These are phyloP conservation scores for Aegilops longissima DNA, from an alignment of 176 grass and related monocot species.

Conservation along the genomic window DNA sequence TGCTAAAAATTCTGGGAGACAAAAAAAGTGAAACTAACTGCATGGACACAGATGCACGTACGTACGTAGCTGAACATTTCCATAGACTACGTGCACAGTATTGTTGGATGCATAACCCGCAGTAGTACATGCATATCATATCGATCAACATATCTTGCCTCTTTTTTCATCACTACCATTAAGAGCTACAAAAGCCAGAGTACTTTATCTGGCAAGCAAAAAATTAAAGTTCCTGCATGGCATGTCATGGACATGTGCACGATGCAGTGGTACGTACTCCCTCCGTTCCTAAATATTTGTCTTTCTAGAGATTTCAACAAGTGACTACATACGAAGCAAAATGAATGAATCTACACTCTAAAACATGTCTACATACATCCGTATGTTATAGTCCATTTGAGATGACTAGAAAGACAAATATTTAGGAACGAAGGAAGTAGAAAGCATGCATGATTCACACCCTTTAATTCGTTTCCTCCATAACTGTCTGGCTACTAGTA, in stretches of 20 bases:
- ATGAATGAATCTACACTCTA: too few species aligned
- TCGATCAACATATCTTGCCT: neutral
- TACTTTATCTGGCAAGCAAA: neutral
- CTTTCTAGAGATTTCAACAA: too few species aligned
- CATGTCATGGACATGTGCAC: neutral
- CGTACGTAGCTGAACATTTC: neutral
- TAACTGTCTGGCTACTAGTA: neutral
- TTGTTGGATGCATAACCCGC: too few species aligned
- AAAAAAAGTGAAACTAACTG: neutral
- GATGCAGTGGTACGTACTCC: conserved; percentile 2
- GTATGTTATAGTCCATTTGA: too few species aligned
- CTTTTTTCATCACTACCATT: neutral
- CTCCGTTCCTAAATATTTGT: too few species aligned
- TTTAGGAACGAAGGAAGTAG: too few species aligned
- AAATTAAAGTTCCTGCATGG: neutral
- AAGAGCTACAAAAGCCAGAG: conserved; percentile 10
- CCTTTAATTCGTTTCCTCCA: neutral
- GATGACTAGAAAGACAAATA: too few species aligned
- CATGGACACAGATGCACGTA: neutral
- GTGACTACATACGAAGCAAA: too few species aligned
- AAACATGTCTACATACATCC: too few species aligned
- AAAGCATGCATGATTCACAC: neutral
- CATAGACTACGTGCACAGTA: too few species aligned
- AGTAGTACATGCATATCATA: neutral
- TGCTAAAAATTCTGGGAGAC: neutral